Base-by-base conservation (phyloP, 768 basidiomycete species). In the Coprinopsis marcescibilis region DNA sequence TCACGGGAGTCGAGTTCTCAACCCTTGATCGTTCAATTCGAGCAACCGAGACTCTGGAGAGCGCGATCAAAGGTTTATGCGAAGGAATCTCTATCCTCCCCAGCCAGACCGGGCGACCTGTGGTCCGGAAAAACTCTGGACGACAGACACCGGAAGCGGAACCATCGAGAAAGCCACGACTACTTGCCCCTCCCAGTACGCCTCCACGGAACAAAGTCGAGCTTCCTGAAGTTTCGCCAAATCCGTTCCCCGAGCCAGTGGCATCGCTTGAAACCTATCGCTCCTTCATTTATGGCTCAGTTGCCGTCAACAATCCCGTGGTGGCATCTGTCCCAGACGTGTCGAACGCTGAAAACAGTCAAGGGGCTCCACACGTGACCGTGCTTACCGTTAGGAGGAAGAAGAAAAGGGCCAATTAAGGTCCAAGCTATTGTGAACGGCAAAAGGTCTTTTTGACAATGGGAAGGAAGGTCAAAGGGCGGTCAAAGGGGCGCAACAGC, bases 1-100 rank as follows among this genome's bases (percentile, higher is more conserved):
- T 81, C 61, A 86, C 74, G 17, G 79, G 83, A 30, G 77, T 85
- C 53, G 89, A 93, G 61, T 94, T 93, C 63, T 81, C 82, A 29
- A 81, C 76, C 7, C 59, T 64, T 10, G 81, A 83, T 44, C 74
- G 78, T 46, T 77, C 85, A 14, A 62, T 77, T 50, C 77, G 80
- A 56, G 84, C 78, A 13, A 90, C 88, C 21, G 80, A 81, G 59
- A 76, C 81, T 33, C 65, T 94, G 55, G 81, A 88, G 62, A 71
- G 71, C 25, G 70, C 80, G 11, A 80, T 90, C 51, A 72, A 72
- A 53, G 82, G 85, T 2, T 65, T 89, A 26, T 90, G 87, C 61
- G 84, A 83, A 52, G 83, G 81, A 12, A 71, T 84, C 29, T 50
- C 58, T 53, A 50, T 60, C n/a, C 50, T 59, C 49, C 37, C 50